phyloP scores from a whole-genome alignment of 2,329 filamentous ascomycete genomes.

The Fusarium sarcochroum region DNA sequence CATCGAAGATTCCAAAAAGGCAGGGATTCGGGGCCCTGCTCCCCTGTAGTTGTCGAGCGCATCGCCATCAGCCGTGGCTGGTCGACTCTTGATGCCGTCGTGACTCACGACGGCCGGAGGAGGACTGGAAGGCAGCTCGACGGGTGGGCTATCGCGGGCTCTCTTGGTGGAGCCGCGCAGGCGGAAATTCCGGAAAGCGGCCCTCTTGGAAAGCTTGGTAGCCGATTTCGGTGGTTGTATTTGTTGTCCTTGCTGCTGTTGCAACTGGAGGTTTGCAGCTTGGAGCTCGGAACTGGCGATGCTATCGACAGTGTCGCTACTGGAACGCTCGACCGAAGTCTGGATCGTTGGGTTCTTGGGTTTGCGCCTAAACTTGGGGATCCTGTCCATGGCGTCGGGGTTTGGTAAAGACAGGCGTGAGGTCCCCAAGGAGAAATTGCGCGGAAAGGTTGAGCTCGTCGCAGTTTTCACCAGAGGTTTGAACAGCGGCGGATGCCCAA shows the following conservation, averaged over 20 bases:
- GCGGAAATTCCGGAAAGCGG: slow-evolving; percentile 62
- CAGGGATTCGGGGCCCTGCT: slow-evolving; percentile 51
- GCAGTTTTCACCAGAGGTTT: slow-evolving; percentile 21
- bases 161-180: slow-evolving; percentile 63
- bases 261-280: slow-evolving; percentile 40
- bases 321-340: slow-evolving; percentile 56
- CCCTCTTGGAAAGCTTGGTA: slow-evolving; percentile 51
- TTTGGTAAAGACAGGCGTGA: slow-evolving; percentile 24
- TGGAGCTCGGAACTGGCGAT: slow-evolving; percentile 47
- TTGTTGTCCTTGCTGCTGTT: slow-evolving; percentile 37
- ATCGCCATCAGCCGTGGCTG: slow-evolving; percentile 39
- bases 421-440: slow-evolving; percentile 28
- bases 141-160: slow-evolving; percentile 59
- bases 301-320: slow-evolving; percentile 49
- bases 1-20: slow-evolving; percentile 56
- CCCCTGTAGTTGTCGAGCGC: slow-evolving; percentile 33
- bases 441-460: slow-evolving; percentile 30
- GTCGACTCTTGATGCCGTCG: slow-evolving; percentile 52
- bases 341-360: slow-evolving; percentile 61
- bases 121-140: slow-evolving; percentile 49
- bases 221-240: slow-evolving; percentile 33
- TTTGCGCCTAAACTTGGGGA: slow-evolving; percentile 60
- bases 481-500: slow-evolving; percentile 27
- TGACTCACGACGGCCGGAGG: slow-evolving; percentile 55
- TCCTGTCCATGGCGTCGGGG: slow-evolving; percentile 56